Evolutionary conservation across 225 moss, liverwort and hornwort genomes (phyloP).

Genomic region (Pseudoscleropodium purum): DNA sequence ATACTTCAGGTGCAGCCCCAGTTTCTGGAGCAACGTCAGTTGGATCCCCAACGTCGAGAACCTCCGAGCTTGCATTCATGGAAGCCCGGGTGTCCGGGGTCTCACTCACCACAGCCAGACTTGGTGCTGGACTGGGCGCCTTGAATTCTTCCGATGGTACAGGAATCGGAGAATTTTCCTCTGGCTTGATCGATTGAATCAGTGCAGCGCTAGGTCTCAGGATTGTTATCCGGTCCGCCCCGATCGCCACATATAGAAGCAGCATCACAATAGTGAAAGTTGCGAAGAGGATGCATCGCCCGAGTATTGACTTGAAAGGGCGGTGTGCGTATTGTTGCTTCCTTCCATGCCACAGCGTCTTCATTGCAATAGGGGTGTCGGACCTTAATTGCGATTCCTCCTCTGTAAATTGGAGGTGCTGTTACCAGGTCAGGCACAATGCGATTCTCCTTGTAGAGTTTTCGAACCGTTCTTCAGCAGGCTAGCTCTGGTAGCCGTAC

Average conservation of each 20-base stretch:
- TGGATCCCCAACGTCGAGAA: not conserved
- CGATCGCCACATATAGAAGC: conserved; percentile 5
- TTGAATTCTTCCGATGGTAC: not conserved
- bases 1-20: not conserved
- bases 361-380: not conserved
- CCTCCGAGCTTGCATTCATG: not conserved
- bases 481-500: not conserved
- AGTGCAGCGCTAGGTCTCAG: not conserved
- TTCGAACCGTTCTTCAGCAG: not conserved
- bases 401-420: not conserved
- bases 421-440: not conserved
- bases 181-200: not conserved
- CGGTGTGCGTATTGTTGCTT: not conserved
- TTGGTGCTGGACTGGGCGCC: not conserved
- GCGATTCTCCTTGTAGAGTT: not conserved
- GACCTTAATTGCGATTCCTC: not conserved
- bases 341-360: conserved; percentile 1
- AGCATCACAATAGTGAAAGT: not conserved
- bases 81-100: not conserved
- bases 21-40: not conserved
- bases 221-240: not conserved
- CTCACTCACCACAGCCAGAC: not conserved
- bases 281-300: conserved; percentile 5
- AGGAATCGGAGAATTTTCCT: not conserved
- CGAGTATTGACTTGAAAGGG: not conserved